A percentile compares a stretch with the other conserved stretches of the same genome.
phyloP scores from a whole-genome alignment of 495 filamentous ascomycete species.

The Amphirosellinia nigrospora region DNA sequence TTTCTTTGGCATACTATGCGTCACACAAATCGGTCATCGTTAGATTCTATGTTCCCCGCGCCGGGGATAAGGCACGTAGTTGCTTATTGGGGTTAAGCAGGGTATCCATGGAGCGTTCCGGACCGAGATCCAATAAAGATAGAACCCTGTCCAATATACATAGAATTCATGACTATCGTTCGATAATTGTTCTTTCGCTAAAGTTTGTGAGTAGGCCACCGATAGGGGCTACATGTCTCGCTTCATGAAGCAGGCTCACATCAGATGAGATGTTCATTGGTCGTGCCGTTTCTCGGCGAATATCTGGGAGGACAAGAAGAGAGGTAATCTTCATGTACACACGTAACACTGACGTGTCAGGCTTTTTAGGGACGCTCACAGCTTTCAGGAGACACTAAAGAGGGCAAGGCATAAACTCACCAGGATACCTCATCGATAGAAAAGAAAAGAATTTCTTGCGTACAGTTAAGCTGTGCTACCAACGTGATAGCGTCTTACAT shows the following conservation, averaged over 20 bases:
- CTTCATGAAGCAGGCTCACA: not conserved
- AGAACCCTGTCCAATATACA: not conserved
- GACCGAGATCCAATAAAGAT: not conserved
- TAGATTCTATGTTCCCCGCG: not conserved
- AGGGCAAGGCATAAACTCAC: not conserved
- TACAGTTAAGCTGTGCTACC: not conserved
- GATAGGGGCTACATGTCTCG: not conserved
- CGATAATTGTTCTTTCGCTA: not conserved
- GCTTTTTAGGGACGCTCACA: not conserved
- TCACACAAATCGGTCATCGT: not conserved
- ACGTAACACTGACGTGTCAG: not conserved
- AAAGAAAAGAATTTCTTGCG: not conserved
- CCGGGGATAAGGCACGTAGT: not conserved
- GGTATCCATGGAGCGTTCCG: not conserved
- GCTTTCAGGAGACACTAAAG: not conserved
- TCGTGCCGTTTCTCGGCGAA: not conserved
- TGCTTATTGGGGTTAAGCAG: not conserved
- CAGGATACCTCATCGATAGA: not conserved
- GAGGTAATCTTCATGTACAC: not conserved
- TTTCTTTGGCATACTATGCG: slow-evolving; percentile 3
- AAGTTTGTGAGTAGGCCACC: not conserved
- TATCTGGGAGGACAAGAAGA: not conserved
- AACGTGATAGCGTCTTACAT: not conserved
- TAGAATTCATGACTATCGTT: not conserved
- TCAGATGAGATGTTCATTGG: not conserved